phyloP scores from a whole-genome alignment of 2,329 filamentous ascomycete species.

The Xylariales sp. region DNA sequence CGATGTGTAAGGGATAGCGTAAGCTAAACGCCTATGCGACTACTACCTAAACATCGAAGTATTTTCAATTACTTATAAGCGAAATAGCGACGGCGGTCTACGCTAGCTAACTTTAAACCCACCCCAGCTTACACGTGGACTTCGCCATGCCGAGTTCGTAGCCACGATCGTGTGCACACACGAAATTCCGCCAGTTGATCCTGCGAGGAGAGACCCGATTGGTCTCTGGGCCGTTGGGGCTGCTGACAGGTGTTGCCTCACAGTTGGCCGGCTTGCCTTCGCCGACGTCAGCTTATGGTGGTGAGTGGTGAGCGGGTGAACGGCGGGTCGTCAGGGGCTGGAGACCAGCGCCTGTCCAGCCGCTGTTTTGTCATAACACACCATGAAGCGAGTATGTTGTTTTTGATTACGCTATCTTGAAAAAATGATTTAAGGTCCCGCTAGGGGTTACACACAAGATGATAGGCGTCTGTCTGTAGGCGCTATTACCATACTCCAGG shows the following conservation, averaged over 20 bases:
- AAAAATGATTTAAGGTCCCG: slow-evolving; percentile 4
- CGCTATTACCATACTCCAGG: not conserved
- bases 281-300: slow-evolving; percentile 14
- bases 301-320: not conserved
- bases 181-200: not conserved
- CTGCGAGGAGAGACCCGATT: not conserved
- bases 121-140: not conserved
- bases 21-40: too few relatives aligned
- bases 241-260: slow-evolving; percentile 17
- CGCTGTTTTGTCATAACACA: slow-evolving; percentile 1
- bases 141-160: not conserved
- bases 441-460: slow-evolving; percentile 3
- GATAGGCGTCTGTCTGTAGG: not conserved
- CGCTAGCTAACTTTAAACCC: not conserved
- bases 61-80: too few relatives aligned
- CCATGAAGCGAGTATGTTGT: too few relatives aligned
- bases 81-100: too few relatives aligned
- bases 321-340: not conserved
- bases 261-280: not conserved
- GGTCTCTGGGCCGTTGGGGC: not conserved
- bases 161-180: not conserved
- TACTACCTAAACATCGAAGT: not conserved
- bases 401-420: not conserved
- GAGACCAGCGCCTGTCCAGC: not conserved
- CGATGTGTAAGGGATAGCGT: not conserved